Evolutionary conservation across 163 green algal genomes (phyloP).

Genomic region (Trebouxiophyceae sp.): DNA sequence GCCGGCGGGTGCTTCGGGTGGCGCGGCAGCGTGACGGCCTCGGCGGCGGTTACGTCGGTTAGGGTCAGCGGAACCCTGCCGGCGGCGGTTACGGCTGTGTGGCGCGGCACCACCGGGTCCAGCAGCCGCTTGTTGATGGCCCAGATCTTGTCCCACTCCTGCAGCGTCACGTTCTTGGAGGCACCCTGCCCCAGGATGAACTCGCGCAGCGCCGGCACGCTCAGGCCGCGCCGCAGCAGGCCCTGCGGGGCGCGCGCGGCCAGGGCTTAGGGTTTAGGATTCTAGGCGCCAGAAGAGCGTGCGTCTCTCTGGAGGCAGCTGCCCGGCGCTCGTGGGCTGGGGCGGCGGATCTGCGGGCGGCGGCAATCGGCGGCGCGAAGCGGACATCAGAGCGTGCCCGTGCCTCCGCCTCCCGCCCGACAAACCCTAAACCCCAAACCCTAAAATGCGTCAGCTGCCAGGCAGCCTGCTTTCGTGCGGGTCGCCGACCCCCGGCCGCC

Average conservation of each 20-base stretch:
- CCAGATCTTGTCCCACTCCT: conserved; percentile 99
- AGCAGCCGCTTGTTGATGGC: conserved; percentile 97
- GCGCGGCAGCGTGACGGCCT: conserved; percentile 49
- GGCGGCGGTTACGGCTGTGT: conserved; percentile 72
- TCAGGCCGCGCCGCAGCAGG: conserved; percentile 72
- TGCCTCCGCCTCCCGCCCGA: too few relatives aligned
- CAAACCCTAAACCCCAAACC: too few relatives aligned
- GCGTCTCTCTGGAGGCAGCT: too few relatives aligned
- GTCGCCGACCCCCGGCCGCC: too few relatives aligned
- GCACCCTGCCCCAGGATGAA: conserved; percentile 87
- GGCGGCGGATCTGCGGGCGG: too few relatives aligned
- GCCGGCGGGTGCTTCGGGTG: conserved; percentile 87
- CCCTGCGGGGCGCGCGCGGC: conserved; percentile 40
- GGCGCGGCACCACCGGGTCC: conserved; percentile 85
- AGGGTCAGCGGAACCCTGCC: conserved; percentile 66
- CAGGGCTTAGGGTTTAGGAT: too few relatives aligned
- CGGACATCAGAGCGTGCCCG: too few relatives aligned
- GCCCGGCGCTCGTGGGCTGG: too few relatives aligned
- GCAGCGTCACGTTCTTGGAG: conserved; percentile 71
- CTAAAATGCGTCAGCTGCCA: too few relatives aligned
- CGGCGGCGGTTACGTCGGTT: conserved; percentile 49
- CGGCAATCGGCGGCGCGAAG: too few relatives aligned
- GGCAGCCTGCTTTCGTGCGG: too few relatives aligned
- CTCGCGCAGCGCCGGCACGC: conserved; percentile 72
- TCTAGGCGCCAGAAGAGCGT: too few relatives aligned